Evolutionary conservation across 192 early-diverging fungal genomes (phyloP).

Genomic region (Physocladia obscura): DNA sequence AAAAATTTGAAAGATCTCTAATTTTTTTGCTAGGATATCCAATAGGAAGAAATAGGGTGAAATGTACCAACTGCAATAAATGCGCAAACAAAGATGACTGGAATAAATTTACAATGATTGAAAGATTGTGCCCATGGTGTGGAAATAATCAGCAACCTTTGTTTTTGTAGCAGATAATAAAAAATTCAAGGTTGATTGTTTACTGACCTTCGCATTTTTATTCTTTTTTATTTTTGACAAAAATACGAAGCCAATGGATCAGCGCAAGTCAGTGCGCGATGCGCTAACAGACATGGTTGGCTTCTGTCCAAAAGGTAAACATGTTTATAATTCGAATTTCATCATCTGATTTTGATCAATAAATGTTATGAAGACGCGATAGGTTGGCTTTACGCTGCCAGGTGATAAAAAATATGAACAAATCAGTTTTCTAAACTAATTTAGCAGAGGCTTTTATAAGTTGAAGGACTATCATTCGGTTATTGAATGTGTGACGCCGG

Average conservation of each 20-base stretch:
- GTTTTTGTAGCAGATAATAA: conserved; percentile 15
- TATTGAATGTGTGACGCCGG: conserved; percentile 62
- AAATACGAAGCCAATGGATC: conserved; percentile 30
- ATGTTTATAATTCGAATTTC: neutral
- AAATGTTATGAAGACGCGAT: conserved; percentile 47
- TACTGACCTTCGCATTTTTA: neutral
- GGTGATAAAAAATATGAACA: conserved; percentile 9
- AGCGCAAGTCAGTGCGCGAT: conserved; percentile 55
- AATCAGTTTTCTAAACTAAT: neutral
- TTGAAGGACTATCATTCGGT: conserved; percentile 61
- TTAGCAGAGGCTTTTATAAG: conserved; percentile 57
- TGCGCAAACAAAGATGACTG: conserved; percentile 66
- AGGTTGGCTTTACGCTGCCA: conserved; percentile 63
- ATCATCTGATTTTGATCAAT: neutral
- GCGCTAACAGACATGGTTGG: conserved; percentile 49
- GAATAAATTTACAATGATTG: conserved; percentile 64
- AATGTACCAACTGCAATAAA: conserved; percentile 49
- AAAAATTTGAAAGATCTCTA: conserved; percentile 1
- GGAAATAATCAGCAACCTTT: conserved; percentile 45
- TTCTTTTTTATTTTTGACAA: neutral
- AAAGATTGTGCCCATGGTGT: conserved; percentile 59
- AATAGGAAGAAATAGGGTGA: conserved; percentile 47
- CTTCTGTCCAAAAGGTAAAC: conserved; percentile 63
- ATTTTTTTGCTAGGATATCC: conserved; percentile 51
- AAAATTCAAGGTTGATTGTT: no score